These are phyloP conservation scores for Monilinia vaccinii-corymbosi DNA, from an alignment of 2,329 filamentous ascomycete genomes.

Conservation along the genomic window DNA sequence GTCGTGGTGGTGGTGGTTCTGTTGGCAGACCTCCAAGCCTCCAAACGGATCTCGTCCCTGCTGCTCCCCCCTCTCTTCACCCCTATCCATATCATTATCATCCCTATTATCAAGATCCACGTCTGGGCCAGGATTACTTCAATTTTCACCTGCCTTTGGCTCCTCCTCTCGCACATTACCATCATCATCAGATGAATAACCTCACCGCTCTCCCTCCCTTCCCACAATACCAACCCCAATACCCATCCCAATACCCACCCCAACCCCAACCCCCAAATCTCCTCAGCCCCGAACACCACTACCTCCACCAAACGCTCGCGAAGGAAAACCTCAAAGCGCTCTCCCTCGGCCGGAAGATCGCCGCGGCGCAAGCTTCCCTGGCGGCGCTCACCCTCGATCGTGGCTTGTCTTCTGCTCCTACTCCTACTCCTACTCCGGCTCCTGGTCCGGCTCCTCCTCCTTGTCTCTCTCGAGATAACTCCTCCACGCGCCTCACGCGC, in stretches of 20 bases:
- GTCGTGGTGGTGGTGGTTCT: no score
- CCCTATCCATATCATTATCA: no score
- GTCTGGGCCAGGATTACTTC: neutral
- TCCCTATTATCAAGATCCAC: neutral
- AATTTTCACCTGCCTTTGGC: neutral
- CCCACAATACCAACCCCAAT: neutral
- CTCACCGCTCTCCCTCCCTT: neutral
- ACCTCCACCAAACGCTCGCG: constrained; percentile 36
- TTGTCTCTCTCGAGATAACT: no score
- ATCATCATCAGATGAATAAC: neutral
- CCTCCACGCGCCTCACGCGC: neutral
- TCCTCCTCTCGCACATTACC: neutral
- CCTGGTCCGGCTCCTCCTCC: neutral
- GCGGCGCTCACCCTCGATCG: neutral
- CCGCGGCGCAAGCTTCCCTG: constrained; percentile 31
- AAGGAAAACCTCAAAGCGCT: constrained; percentile 32
- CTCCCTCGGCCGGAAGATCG: constrained; percentile 34
- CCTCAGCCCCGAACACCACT: constrained; percentile 38
- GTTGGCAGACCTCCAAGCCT: neutral
- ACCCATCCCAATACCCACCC: constrained; percentile 22
- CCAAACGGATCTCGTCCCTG: neutral
- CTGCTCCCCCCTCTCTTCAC: neutral
- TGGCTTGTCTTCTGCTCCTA: neutral
- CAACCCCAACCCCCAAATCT: neutral
- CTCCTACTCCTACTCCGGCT: neutral